phyloP scores from a whole-genome alignment of 306 rosid species.

The Pyrus betulifolia region DNA sequence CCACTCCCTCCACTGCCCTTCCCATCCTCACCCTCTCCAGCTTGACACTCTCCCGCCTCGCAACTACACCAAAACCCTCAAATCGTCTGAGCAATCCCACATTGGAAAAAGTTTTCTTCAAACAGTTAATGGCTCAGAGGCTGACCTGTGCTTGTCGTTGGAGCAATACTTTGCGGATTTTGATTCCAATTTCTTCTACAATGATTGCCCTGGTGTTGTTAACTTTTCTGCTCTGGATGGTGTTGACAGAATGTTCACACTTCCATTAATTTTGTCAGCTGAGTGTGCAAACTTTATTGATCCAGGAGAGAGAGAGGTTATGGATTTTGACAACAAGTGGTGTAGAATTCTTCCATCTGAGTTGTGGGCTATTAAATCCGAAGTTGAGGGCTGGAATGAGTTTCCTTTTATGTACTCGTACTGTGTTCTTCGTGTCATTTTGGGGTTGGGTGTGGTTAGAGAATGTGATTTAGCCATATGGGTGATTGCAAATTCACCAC shows the following conservation, averaged over 20 bases:
- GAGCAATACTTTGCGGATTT: slow-evolving; percentile 22
- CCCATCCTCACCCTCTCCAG: slow-evolving; percentile 38
- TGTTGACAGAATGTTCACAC: slow-evolving; percentile 29
- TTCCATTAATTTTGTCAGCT: slow-evolving; percentile 50
- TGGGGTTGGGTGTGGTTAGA: slow-evolving; percentile 17
- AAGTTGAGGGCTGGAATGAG: slow-evolving; percentile 53
- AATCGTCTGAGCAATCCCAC: slow-evolving; percentile 4
- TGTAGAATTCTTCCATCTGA: slow-evolving; percentile 55
- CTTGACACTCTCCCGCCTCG: slow-evolving; percentile 24
- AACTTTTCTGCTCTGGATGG: slow-evolving; percentile 22
- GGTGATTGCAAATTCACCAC: slow-evolving; percentile 65
- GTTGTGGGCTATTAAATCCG: slow-evolving; percentile 32
- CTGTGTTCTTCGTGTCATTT: slow-evolving; percentile 32
- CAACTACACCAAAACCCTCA: slow-evolving; percentile 47
- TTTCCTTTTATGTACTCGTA: slow-evolving; percentile 37
- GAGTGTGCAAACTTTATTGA: slow-evolving; percentile 28
- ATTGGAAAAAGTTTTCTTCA: slow-evolving; percentile 6
- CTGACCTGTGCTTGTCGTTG: slow-evolving; percentile 48
- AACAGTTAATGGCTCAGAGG: slow-evolving; percentile 11
- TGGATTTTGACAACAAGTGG: neutral
- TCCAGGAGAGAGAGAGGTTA: neutral
- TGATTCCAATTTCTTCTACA: slow-evolving; percentile 49
- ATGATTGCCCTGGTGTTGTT: slow-evolving; percentile 60
- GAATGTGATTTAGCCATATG: slow-evolving; percentile 31
- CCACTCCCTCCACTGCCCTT: slow-evolving; percentile 59